These are phyloP conservation scores for Cladophialophora chaetospira DNA, from an alignment of 2,329 filamentous ascomycete species.

Conservation along the genomic window DNA sequence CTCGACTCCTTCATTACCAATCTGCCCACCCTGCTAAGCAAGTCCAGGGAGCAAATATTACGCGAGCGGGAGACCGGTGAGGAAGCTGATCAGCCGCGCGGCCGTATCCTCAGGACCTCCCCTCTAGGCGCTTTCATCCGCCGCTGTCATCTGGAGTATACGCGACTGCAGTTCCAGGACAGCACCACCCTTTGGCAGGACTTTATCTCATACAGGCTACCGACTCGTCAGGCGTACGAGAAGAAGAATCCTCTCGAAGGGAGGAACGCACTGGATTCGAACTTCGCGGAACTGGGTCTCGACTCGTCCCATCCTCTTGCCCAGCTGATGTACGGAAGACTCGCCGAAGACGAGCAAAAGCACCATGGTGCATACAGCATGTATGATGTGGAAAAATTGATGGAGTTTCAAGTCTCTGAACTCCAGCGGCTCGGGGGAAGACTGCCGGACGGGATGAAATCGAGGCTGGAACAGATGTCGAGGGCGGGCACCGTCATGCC, in stretches of 20 bases:
- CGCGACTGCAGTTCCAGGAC: constrained; percentile 77
- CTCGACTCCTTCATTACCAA: constrained; percentile 74
- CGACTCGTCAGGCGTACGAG: constrained; percentile 66
- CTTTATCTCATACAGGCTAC: constrained; percentile 78
- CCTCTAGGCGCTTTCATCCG: constrained; percentile 81
- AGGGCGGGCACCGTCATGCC: constrained; percentile 34
- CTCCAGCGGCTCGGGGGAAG: constrained; percentile 82
- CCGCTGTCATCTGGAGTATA: constrained; percentile 75
- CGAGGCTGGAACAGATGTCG: constrained; percentile 70
- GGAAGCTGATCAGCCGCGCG: constrained; percentile 44
- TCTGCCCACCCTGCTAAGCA: constrained; percentile 60
- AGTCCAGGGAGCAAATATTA: constrained; percentile 63
- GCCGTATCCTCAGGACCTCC: constrained; percentile 68
- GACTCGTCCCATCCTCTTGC: constrained; percentile 52
- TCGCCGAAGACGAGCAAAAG: constrained; percentile 39
- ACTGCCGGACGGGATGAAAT: constrained; percentile 71
- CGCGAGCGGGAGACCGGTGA: constrained; percentile 57
- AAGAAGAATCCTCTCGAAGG: constrained; percentile 52
- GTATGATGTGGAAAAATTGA: constrained; percentile 75
- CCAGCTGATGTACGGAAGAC: constrained; percentile 53
- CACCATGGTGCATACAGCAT: constrained; percentile 56
- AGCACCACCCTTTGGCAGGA: constrained; percentile 76
- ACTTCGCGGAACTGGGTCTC: constrained; percentile 62
- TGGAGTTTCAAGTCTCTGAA: constrained; percentile 86
- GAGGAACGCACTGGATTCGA: constrained; percentile 61